Conservation (phyloP, 768 basidiomycete genomes). For the Thelephora ganbajun region DNA sequence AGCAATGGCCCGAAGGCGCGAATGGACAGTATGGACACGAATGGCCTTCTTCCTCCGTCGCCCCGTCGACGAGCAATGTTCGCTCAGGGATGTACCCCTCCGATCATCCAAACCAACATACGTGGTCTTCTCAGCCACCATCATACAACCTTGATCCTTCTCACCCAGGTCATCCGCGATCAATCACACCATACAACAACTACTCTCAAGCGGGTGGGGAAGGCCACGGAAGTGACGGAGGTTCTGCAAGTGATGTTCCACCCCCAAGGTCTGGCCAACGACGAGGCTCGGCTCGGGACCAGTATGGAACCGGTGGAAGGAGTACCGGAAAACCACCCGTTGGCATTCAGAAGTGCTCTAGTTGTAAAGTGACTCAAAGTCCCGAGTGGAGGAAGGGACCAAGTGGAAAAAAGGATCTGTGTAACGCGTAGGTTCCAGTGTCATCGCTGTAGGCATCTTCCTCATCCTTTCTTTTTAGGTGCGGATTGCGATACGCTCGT, state of each 20-base stretch:
- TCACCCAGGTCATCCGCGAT: not conserved
- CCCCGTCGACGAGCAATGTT: conserved; percentile 14
- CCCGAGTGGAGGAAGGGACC: conserved; percentile 91
- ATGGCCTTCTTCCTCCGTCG: conserved; percentile 7
- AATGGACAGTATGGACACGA: not conserved
- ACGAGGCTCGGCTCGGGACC: conserved; percentile 35
- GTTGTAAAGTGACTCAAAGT: conserved; percentile 69
- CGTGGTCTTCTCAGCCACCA: conserved; percentile 30
- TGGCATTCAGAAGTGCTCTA: conserved; percentile 61
- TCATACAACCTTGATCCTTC: conserved; percentile 15
- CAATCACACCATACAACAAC: conserved; percentile 1
- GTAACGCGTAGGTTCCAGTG: conserved; percentile 66
- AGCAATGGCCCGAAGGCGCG: conserved; percentile 2
- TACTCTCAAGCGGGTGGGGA: conserved; percentile 5
- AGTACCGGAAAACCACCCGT: conserved; percentile 51
- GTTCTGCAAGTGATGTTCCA: conserved; percentile 31
- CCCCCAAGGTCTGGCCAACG: conserved; percentile 30
- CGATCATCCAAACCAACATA: conserved; percentile 21
- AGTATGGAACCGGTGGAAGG: conserved; percentile 29
- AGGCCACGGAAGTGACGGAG: conserved; percentile 13
- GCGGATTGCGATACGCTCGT: conserved; percentile 76
- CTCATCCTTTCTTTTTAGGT: conserved; percentile 29
- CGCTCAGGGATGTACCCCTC: conserved; percentile 15
- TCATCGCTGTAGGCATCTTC: conserved; percentile 10
- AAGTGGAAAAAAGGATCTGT: conserved; percentile 81